These are phyloP conservation scores for Phylloporus sp. DNA, from an alignment of 1,284 basidiomycete species.

Conservation along the genomic window DNA sequence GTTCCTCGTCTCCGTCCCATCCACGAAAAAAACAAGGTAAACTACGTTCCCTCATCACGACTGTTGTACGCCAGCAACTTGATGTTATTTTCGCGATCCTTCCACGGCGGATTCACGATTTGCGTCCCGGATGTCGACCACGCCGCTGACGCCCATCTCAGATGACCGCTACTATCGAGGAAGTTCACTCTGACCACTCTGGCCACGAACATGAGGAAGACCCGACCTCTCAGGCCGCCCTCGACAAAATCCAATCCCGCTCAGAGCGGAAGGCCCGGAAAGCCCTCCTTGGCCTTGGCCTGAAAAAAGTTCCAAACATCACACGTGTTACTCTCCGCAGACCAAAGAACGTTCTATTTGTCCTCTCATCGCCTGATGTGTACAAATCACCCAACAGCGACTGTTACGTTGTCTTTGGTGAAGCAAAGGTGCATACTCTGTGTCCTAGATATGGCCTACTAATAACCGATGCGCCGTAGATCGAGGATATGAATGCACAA, in stretches of 20 bases:
- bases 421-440: conserved; percentile 75
- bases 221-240: conserved; percentile 80
- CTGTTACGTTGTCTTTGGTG: conserved; percentile 98
- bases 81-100: neutral
- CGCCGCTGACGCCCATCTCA: conserved; percentile 35
- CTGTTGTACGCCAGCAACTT: neutral
- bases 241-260: conserved; percentile 92
- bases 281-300: conserved; percentile 83
- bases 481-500: conserved; percentile 90
- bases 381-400: conserved; percentile 98
- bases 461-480: conserved; percentile 45
- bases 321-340: conserved; percentile 94
- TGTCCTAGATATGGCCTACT: conserved; percentile 6
- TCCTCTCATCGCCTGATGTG: conserved; percentile 93
- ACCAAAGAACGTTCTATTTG: conserved; percentile 95
- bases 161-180: conserved; percentile 83
- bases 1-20: conserved; percentile 14
- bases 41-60: neutral
- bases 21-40: conserved; percentile 30
- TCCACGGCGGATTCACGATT: conserved; percentile 27
- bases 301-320: conserved; percentile 93
- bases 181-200: conserved; percentile 78
- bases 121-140: conserved; percentile 40
- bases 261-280: conserved; percentile 93
- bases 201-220: conserved; percentile 76